Conservation (phyloP, 2,329 filamentous ascomycete species). For the Coniochaeta pulveracea region DNA sequence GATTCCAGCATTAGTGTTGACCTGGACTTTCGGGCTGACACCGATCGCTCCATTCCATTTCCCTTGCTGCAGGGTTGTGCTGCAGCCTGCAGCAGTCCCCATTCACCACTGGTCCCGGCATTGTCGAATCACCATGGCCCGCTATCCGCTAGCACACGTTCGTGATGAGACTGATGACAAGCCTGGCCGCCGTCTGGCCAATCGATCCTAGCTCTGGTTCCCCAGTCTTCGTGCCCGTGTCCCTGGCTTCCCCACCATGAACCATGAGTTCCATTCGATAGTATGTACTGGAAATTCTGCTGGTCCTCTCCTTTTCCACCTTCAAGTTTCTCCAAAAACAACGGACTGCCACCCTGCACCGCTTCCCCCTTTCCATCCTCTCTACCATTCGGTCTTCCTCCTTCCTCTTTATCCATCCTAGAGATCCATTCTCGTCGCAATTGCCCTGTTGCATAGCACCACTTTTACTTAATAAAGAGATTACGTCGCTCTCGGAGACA, state of each 20-base stretch:
- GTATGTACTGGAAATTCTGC: slow-evolving; percentile 1
- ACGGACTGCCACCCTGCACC: slow-evolving; percentile 15
- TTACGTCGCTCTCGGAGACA: slow-evolving; percentile 1
- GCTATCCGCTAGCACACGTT: slow-evolving; percentile 16
- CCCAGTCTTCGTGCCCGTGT: slow-evolving; percentile 8
- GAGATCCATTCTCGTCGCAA: slow-evolving; percentile 18
- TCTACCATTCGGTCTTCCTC: slow-evolving; percentile 16
- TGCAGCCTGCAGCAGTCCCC: too few species aligned
- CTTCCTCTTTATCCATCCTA: slow-evolving; percentile 16
- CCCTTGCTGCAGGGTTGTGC: too few species aligned
- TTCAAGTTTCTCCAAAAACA: slow-evolving; percentile 19
- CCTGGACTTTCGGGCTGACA: too few species aligned
- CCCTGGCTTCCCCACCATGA: slow-evolving; percentile 5
- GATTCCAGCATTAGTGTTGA: too few species aligned
- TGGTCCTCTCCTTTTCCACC: slow-evolving; percentile 12
- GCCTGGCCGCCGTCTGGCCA: slow-evolving; percentile 9
- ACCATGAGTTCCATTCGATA: neutral
- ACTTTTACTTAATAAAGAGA: slow-evolving; percentile 5
- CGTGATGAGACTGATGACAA: slow-evolving; percentile 10
- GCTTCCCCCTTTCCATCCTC: slow-evolving; percentile 14
- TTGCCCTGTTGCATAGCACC: slow-evolving; percentile 15
- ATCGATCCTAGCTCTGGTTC: slow-evolving; percentile 5
- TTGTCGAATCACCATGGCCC: slow-evolving; percentile 16
- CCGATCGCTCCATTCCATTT: too few species aligned
- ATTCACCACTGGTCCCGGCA: too few species aligned